phyloP scores from a whole-genome alignment of 2,329 filamentous ascomycete genomes.

The Myrmaecium sp. region DNA sequence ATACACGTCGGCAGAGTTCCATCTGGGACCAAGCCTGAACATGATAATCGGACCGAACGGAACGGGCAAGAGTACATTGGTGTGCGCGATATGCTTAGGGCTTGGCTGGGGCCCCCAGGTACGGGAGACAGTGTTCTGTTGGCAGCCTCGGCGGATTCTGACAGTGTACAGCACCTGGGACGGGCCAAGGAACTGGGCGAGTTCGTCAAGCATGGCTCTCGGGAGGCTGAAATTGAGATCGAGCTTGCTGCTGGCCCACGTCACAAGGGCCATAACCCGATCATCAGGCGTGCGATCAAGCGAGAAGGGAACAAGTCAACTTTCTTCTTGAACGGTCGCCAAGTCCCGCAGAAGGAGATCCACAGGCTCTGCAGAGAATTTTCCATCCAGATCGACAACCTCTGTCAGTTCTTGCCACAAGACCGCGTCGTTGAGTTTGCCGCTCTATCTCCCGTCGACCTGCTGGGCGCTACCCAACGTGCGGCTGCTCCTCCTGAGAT shows the following conservation, averaged over 20 bases:
- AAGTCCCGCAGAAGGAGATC: constrained; percentile 44
- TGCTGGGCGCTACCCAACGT: constrained; percentile 71
- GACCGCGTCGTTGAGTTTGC: constrained; percentile 94
- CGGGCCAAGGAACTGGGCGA: constrained; percentile 72
- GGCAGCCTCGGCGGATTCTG: no score
- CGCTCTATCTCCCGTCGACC: constrained; percentile 59
- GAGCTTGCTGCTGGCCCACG: constrained; percentile 54
- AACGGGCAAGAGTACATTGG: constrained; percentile 91
- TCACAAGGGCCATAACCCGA: constrained; percentile 44
- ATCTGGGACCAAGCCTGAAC: constrained; percentile 80
- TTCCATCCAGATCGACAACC: constrained; percentile 89
- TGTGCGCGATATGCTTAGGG: constrained; percentile 90
- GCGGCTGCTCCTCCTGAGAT: constrained; percentile 74
- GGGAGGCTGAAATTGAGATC: constrained; percentile 70
- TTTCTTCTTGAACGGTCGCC: constrained; percentile 61
- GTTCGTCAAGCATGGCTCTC: constrained; percentile 80
- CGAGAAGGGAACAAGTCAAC: constrained; percentile 65
- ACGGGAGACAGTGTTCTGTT: constrained; percentile 7
- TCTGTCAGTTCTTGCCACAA: constrained; percentile 93
- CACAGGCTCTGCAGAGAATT: constrained; percentile 51
- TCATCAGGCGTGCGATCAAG: constrained; percentile 61
- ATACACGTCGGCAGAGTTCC: constrained; percentile 81
- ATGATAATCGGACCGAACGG: constrained; percentile 99
- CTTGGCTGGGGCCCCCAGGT: constrained; percentile 62
- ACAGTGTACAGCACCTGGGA: constrained; percentile 46